A percentile compares a stretch with the other conserved stretches of the same genome.
phyloP scores from a whole-genome alignment of 2,329 filamentous ascomycete genomes.

The Fusarium longipes region DNA sequence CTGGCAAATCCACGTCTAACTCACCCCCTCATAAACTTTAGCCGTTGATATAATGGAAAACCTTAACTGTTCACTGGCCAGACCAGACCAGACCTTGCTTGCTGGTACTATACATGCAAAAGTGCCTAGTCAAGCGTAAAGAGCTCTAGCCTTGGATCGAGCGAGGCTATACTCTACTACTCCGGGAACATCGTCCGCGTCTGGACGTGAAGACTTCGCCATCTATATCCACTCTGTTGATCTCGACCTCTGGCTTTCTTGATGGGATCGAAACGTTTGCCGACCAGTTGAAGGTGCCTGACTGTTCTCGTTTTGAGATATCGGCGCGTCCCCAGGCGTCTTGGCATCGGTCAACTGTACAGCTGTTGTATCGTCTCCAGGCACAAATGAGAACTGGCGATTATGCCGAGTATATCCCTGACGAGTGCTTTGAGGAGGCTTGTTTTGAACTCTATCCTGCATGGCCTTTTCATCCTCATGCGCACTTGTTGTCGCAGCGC shows the following conservation, averaged over 20 bases:
- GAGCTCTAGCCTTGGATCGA: neutral
- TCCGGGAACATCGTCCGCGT: conserved; percentile 3
- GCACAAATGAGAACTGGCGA: conserved; percentile 47
- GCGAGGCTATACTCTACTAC: neutral
- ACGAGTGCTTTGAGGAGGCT: neutral
- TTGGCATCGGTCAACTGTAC: conserved; percentile 1
- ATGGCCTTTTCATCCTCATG: neutral
- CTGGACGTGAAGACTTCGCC: conserved; percentile 8
- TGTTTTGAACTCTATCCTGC: neutral
- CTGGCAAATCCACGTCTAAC: neutral
- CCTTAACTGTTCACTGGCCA: conserved; percentile 15
- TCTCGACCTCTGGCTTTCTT: conserved; percentile 23
- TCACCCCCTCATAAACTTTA: conserved; percentile 29
- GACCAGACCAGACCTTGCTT: neutral
- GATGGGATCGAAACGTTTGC: neutral
- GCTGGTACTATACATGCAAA: neutral
- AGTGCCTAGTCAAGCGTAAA: conserved; percentile 3
- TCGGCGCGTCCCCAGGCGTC: neutral
- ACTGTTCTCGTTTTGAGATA: neutral
- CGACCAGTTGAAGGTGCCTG: neutral
- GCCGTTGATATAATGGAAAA: conserved; percentile 34
- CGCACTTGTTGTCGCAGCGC: neutral
- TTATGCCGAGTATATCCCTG: conserved; percentile 23
- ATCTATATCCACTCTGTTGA: conserved; percentile 30
- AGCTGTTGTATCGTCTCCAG: conserved; percentile 41